These are phyloP conservation scores for Carex arenaria DNA, from an alignment of 202 grass and related monocot genomes.

Conservation along the genomic window DNA sequence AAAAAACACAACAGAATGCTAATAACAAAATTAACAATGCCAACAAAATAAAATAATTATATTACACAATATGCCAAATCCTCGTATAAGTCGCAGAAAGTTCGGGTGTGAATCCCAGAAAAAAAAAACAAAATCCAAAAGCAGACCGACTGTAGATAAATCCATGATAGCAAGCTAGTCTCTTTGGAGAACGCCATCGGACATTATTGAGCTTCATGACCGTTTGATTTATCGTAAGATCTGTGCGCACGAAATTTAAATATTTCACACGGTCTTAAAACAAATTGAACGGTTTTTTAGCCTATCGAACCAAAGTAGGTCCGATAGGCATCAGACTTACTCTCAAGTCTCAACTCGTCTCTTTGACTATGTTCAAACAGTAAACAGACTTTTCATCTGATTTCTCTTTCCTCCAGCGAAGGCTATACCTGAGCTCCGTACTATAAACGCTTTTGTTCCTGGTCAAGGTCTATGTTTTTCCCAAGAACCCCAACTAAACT, in stretches of 20 bases:
- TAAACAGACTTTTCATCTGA: not conserved
- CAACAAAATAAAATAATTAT: not conserved
- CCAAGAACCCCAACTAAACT: too few species aligned
- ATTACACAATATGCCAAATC: not conserved
- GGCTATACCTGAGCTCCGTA: not conserved
- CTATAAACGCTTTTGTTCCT: not conserved
- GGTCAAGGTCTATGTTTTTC: not conserved
- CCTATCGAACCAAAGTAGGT: too few species aligned
- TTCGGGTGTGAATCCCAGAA: not conserved
- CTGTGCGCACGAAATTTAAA: too few species aligned
- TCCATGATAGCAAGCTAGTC: not conserved
- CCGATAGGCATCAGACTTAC: too few species aligned
- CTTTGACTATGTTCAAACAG: conserved; percentile 12
- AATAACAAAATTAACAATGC: not conserved
- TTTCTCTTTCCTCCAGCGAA: not conserved
- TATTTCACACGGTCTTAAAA: too few species aligned
- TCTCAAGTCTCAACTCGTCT: too few species aligned
- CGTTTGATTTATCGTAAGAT: too few species aligned
- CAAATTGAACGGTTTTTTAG: too few species aligned
- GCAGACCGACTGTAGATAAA: not conserved
- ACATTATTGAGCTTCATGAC: too few species aligned
- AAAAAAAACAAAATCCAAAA: not conserved
- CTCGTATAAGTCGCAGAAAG: not conserved
- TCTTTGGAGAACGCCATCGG: not conserved
- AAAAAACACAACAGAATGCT: not conserved